Evolutionary conservation across 139 green algal genomes (phyloP).

Genomic region (Micractinium sp.): DNA sequence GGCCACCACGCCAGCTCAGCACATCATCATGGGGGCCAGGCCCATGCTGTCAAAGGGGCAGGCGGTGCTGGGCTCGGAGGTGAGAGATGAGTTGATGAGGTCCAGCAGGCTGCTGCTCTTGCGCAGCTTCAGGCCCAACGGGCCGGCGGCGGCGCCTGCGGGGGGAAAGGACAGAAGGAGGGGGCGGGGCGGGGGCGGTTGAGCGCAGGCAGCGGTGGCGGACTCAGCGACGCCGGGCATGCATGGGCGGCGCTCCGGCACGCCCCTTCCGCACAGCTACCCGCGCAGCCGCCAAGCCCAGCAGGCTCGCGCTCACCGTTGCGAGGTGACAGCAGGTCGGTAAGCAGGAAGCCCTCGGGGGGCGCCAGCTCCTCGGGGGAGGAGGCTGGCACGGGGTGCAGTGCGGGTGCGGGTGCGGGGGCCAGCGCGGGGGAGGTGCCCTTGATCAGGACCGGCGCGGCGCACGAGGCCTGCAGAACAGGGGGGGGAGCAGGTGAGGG

Average conservation of each 20-base stretch:
- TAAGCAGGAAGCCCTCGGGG: constrained; percentile 2
- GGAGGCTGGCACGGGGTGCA: neutral
- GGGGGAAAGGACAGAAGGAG: neutral
- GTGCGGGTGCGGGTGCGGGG: neutral
- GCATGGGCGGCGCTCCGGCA: neutral
- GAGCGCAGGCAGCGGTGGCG: too few relatives aligned
- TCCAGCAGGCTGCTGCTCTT: constrained; percentile 59
- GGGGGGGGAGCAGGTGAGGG: neutral
- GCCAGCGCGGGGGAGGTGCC: neutral
- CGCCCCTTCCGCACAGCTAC: neutral
- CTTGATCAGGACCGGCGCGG: constrained; percentile 6
- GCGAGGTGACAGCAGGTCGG: neutral
- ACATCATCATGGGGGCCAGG: constrained; percentile 8
- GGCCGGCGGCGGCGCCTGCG: constrained; percentile 10
- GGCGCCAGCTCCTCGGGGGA: neutral
- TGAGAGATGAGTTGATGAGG: constrained; percentile 56
- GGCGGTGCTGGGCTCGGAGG: neutral
- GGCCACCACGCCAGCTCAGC: neutral
- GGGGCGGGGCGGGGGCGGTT: neutral
- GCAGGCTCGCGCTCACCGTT: neutral
- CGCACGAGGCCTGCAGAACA: neutral
- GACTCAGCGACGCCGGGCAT: too few relatives aligned
- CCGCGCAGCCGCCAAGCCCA: neutral
- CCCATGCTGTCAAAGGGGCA: neutral
- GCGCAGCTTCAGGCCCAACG: constrained; percentile 57